phyloP scores from a whole-genome alignment of 805 yeast genomes.

The Kazachstania bromeliacearum region DNA sequence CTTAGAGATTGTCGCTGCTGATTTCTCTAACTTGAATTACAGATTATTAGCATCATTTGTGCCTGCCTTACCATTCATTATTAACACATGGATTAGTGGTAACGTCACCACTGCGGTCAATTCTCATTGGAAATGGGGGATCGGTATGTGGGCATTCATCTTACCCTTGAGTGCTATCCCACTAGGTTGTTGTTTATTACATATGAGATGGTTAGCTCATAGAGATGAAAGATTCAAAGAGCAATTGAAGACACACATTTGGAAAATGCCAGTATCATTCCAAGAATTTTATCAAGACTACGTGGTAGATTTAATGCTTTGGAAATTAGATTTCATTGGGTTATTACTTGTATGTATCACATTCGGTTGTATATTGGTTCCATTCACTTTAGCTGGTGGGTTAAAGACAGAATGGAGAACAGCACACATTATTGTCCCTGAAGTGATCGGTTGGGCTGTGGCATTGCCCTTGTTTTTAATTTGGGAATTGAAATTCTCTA shows the following conservation, averaged over 20 bases:
- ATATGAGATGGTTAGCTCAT: conserved; percentile 39
- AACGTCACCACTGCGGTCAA: conserved; percentile 35
- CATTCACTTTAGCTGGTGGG: conserved; percentile 65
- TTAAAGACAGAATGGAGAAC: conserved; percentile 40
- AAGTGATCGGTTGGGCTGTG: conserved; percentile 44
- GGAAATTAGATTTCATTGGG: conserved; percentile 57
- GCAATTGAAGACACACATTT: background rate
- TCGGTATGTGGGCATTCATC: conserved; percentile 54
- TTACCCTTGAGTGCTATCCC: conserved; percentile 46
- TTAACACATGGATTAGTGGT: conserved; percentile 66
- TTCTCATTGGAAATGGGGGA: conserved; percentile 42
- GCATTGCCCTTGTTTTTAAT: conserved; percentile 42
- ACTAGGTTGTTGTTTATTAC: conserved; percentile 35
- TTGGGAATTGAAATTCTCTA: conserved; percentile 51
- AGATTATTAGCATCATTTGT: conserved; percentile 50
- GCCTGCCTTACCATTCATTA: conserved; percentile 58
- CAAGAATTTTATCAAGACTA: conserved; percentile 52
- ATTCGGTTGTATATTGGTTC: conserved; percentile 53
- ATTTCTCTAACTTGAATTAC: conserved; percentile 56
- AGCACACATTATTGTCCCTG: conserved; percentile 53
- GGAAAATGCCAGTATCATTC: conserved; percentile 38
- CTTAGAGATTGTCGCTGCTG: conserved; percentile 48
- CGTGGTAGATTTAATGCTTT: conserved; percentile 40
- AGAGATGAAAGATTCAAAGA: background rate
- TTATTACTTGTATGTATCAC: conserved; percentile 44